Evolutionary conservation across 106 monocot species (phyloP).

Genomic region (Ottelia alismoides): DNA sequence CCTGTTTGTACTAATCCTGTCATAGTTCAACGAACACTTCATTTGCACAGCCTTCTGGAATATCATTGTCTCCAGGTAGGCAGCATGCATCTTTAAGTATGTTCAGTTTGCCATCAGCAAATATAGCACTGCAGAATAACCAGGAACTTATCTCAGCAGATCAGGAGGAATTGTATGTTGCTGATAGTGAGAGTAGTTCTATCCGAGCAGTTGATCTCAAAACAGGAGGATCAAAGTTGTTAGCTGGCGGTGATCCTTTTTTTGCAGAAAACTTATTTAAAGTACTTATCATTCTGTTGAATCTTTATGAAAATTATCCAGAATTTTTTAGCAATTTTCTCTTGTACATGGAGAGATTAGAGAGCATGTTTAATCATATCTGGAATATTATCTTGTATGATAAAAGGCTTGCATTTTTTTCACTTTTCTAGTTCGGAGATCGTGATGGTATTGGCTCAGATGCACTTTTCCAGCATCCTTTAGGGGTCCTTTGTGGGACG

Average conservation of each 20-base stretch:
- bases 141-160: too few species aligned
- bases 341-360: too few species aligned
- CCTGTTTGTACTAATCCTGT: too few species aligned
- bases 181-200: constrained; percentile 99
- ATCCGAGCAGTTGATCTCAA: constrained; percentile 77
- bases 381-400: too few species aligned
- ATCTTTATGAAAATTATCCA: not conserved
- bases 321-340: constrained; percentile 3
- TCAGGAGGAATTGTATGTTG: constrained; percentile 57
- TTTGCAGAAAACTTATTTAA: constrained; percentile 88
- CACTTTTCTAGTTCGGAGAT: constrained; percentile 71
- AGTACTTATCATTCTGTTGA: constrained; percentile 28
- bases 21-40: constrained; percentile 70
- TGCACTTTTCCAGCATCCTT: constrained; percentile 88
- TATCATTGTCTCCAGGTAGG: constrained; percentile 77
- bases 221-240: constrained; percentile 79
- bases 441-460: constrained; percentile 77
- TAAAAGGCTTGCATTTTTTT: too few species aligned
- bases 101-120: not conserved
- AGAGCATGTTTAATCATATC: too few species aligned
- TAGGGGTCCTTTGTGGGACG: constrained; percentile 49
- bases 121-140: not conserved
- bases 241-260: constrained; percentile 88
- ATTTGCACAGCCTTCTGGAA: constrained; percentile 96
- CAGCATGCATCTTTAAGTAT: constrained; percentile 2